Evolutionary conservation across 257 asterid species (phyloP), one percentile per base, ranked within the genome.

Genomic region (Thymus mandschuricus): DNA sequence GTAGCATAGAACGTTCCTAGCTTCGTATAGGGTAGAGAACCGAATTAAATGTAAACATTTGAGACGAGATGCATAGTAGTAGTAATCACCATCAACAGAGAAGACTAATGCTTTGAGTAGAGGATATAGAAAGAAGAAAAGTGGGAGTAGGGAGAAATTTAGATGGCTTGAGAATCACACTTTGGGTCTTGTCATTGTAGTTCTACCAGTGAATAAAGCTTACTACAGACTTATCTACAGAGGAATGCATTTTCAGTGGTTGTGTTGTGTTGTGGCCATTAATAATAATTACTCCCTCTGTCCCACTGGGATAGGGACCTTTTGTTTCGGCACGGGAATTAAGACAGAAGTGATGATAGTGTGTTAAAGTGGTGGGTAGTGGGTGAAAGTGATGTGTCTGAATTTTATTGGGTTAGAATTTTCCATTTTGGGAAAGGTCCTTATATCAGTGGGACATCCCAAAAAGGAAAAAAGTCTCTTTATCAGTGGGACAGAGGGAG

Each of bases 81-180:
- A 29, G 3, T 44, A 44, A 44, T 8, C 49, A 44, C 12, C 33
- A 27, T 30, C 31, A 10, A 10, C 30, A 11, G 41, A 49, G 8
- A 4, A 1, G 28, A 6, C 3, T 38, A 13, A 12, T 28, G 27
- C 1, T 13, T 38, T 38, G 41, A 38, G 41, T 38, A 4, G 41
- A 38, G 41, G 2, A n/a, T 12, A 51, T 41, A 44, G 41, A 62
- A 12, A 38, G 7, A 70, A n/a, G 2, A 60, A 1, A 31, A 48
- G 67, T 21, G 54, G 21, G 44, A n/a, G 38, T 28, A 61, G n/a
- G 5, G 28, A 44, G 30, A 44, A 21, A 27, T 49, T 9, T 60
- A 11, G 59, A 10, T 60, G 45, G 79, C 79, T 69, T 75, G 75
- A 61, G 52, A 69, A 1, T 41, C 44, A 61, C 71, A 61, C 10